A percentile compares a stretch with the other conserved stretches of the same genome.
phyloP scores from a whole-genome alignment of 495 filamentous ascomycete genomes.

The Durotheca rogersii region DNA sequence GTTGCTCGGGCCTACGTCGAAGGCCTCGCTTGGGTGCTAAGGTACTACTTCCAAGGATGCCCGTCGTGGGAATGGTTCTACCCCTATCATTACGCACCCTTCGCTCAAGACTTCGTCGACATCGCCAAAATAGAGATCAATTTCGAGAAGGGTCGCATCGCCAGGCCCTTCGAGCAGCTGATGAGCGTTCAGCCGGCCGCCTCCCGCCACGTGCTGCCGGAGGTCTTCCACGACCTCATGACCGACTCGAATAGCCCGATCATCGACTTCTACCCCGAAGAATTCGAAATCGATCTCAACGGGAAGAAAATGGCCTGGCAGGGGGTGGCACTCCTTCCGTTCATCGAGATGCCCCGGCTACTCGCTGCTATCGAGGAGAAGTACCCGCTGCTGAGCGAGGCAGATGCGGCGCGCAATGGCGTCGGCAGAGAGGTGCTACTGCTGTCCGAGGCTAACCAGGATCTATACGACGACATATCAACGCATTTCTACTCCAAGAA shows the following conservation, averaged over 20 bases:
- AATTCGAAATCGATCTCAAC: slow-evolving; percentile 90
- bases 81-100: slow-evolving; percentile 96
- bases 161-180: slow-evolving; percentile 92
- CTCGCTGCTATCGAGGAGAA: slow-evolving; percentile 79
- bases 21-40: slow-evolving; percentile 95
- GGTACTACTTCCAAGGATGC: slow-evolving; percentile 97
- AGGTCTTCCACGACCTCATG: slow-evolving; percentile 87
- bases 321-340: slow-evolving; percentile 88
- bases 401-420: slow-evolving; percentile 78
- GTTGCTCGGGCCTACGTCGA: slow-evolving; percentile 94
- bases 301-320: slow-evolving; percentile 99
- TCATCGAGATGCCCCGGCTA: slow-evolving; percentile 90
- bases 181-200: slow-evolving; percentile 97
- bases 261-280: slow-evolving; percentile 94
- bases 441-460: slow-evolving; percentile 72
- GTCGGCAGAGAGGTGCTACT: slow-evolving; percentile 78
- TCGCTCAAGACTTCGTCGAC: slow-evolving; percentile 91
- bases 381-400: slow-evolving; percentile 73
- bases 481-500: slow-evolving; percentile 89
- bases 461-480: slow-evolving; percentile 78
- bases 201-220: slow-evolving; percentile 86
- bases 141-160: slow-evolving; percentile 85
- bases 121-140: slow-evolving; percentile 72
- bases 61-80: slow-evolving; percentile 99
- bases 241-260: slow-evolving; percentile 82